These are phyloP conservation scores for Picea abies DNA, from an alignment of 83 land plant genomes.

Conservation along the genomic window DNA sequence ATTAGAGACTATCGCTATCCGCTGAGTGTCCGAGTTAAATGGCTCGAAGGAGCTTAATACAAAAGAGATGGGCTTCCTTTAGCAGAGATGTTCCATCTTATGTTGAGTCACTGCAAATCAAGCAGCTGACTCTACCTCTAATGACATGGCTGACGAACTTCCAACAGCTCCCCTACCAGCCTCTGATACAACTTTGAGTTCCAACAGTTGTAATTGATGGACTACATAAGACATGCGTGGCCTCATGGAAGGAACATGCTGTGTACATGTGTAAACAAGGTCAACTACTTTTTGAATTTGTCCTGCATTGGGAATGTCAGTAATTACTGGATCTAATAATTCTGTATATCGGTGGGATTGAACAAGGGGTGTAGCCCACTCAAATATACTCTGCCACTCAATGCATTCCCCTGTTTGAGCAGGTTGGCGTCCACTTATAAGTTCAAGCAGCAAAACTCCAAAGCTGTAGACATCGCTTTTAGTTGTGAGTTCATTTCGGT, in stretches of 20 bases:
- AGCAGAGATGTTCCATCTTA: background rate
- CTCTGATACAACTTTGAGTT: conserved; percentile 22
- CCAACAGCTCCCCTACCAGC: conserved; percentile 25
- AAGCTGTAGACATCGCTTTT: conserved; percentile 97
- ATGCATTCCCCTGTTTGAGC: conserved; percentile 73
- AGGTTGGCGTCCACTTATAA: conserved; percentile 89
- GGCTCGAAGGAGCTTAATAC: no score
- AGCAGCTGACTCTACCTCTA: conserved; percentile 16
- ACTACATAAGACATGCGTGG: conserved; percentile 98
- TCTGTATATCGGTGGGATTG: conserved; percentile 76
- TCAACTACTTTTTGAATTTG: conserved; percentile 83
- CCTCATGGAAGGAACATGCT: conserved; percentile 93
- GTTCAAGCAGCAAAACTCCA: conserved; percentile 94
- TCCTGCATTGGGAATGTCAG: conserved; percentile 58
- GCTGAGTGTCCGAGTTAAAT: no score
- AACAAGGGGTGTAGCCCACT: conserved; percentile 98
- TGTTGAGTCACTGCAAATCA: conserved; percentile 4
- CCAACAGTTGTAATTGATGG: conserved; percentile 87
- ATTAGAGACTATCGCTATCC: no score
- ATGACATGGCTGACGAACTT: conserved; percentile 22
- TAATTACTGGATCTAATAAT: conserved; percentile 79
- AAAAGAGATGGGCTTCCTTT: background rate
- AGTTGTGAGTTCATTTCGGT: conserved; percentile 92
- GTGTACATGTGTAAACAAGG: conserved; percentile 91
- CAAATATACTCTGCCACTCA: conserved; percentile 92